Percentiles rank a stretch among this genome's conserved stretches.
Conservation (phyloP, 495 filamentous ascomycete species). For the Penicillium malachiteum region DNA sequence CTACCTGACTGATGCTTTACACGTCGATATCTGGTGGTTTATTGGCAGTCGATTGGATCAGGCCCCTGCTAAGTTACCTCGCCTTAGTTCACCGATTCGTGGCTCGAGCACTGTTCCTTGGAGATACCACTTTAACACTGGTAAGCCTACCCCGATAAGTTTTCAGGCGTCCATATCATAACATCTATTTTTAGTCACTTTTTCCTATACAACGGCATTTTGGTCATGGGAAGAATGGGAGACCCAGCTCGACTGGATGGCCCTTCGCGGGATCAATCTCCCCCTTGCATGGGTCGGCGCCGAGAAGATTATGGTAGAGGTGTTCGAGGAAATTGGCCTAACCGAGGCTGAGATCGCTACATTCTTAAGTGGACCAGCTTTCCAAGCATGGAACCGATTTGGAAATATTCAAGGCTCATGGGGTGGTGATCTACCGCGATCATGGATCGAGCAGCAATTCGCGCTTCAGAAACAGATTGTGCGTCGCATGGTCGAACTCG, state of each 20-base stretch:
- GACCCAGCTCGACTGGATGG: constrained; percentile 54
- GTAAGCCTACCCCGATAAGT: constrained; percentile 7
- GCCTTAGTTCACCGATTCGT: constrained; percentile 8
- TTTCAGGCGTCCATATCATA: background rate
- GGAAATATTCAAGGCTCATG: constrained; percentile 56
- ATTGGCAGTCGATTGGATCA: constrained; percentile 28
- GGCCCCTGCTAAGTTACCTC: constrained; percentile 18
- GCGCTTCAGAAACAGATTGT: constrained; percentile 49
- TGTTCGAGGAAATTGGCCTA: constrained; percentile 49
- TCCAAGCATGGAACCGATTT: constrained; percentile 57
- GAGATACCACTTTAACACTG: constrained; percentile 54
- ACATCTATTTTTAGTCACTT: constrained; percentile 41
- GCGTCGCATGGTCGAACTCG: constrained; percentile 49
- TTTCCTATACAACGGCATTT: constrained; percentile 54
- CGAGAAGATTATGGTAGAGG: constrained; percentile 51
- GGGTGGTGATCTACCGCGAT: constrained; percentile 40
- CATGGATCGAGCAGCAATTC: constrained; percentile 49
- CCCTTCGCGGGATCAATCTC: constrained; percentile 51
- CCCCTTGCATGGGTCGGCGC: constrained; percentile 54
- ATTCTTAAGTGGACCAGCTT: constrained; percentile 52
- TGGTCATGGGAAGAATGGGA: constrained; percentile 59
- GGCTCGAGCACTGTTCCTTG: constrained; percentile 47
- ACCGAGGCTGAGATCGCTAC: constrained; percentile 42
- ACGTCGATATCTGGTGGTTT: constrained; percentile 56
- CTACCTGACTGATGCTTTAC: constrained; percentile 46